Base-by-base conservation (phyloP, 208 protist species). In the Acanthamoeba lenticulata region DNA sequence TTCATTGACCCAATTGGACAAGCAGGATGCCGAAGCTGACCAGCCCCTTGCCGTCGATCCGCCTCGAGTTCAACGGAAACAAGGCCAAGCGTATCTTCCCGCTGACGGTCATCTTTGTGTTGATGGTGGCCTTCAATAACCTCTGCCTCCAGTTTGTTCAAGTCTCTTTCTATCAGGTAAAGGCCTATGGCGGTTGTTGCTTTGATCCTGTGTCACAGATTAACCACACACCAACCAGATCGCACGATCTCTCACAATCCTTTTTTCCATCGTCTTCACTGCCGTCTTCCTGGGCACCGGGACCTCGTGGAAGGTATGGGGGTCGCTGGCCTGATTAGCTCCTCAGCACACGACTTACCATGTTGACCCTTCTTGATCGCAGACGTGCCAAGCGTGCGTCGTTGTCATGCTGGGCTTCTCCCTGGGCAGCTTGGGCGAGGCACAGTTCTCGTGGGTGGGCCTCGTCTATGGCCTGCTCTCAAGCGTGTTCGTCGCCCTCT, bases 91-190 rank as follows among this genome's bases (percentile, higher is more conserved):
- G 52, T 65, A 72, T 94, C 27, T 1, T 94, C 15, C 95, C 95
- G 21, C 47, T 96, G 4, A 67, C 81, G 36, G 5, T 52, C 27
- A 55, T 92, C 67, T 95, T 65, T 34, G 49, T 96, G 27, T 27
- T 67, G 32, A 95, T 95, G 93, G 62, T 96, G 29, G 88, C 62
- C 47, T 57, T 94, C 27, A 96, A 94, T 77, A 96, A 96, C 85
- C 62, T 94, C 27, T 95, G 93, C 49, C 72, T 96, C 2, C 36
- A 95, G n/a, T 95, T 57, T 60, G 83, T 94, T 4, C 36, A 69
- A 24, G 95, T 96, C 13, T 96, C 93, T 21, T 90, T 94, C 49
- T 96, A 95, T 36, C 95, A 96, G 81, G 86, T 74, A 92, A 57
- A 29, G 29, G 11, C 11, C 27, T 38, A 40, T 77, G 67, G 15